A percentile compares a stretch with the other conserved stretches of the same genome.
phyloP scores from a whole-genome alignment of 2,329 filamentous ascomycete genomes.

The Bipolaris victoriae region DNA sequence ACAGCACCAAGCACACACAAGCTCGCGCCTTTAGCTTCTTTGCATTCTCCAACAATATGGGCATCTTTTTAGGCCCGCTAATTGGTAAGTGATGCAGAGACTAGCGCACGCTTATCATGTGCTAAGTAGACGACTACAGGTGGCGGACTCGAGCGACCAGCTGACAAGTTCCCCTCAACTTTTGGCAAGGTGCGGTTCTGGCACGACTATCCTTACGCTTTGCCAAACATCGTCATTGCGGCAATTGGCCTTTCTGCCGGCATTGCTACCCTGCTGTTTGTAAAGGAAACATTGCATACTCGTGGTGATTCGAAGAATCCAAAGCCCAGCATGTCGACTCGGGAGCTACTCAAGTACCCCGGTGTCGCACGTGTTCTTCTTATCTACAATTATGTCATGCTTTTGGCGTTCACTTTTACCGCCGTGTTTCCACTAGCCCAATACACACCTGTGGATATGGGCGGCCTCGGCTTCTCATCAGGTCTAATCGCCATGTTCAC shows the following conservation, averaged over 20 bases:
- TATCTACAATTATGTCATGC: slow-evolving; percentile 69
- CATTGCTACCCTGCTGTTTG: slow-evolving; percentile 59
- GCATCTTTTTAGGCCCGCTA: slow-evolving; percentile 74
- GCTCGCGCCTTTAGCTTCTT: slow-evolving; percentile 78
- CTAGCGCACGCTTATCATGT: not conserved
- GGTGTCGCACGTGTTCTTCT: slow-evolving; percentile 71
- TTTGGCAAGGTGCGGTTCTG: slow-evolving; percentile 67
- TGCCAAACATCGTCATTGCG: slow-evolving; percentile 66
- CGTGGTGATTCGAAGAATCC: slow-evolving; percentile 26
- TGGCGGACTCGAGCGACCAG: slow-evolving; percentile 72
- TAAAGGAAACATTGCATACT: slow-evolving; percentile 62
- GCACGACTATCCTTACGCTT: slow-evolving; percentile 67
- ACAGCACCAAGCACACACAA: slow-evolving; percentile 72
- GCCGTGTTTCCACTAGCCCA: slow-evolving; percentile 72
- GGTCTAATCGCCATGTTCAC: slow-evolving; percentile 71
- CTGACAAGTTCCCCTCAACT: slow-evolving; percentile 63
- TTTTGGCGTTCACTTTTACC: slow-evolving; percentile 74
- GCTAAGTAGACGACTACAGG: slow-evolving; percentile 51
- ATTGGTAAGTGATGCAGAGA: slow-evolving; percentile 50
- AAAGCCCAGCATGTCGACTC: slow-evolving; percentile 53
- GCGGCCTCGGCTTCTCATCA: slow-evolving; percentile 69
- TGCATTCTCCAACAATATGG: slow-evolving; percentile 75
- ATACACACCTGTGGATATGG: slow-evolving; percentile 66
- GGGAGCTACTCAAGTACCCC: slow-evolving; percentile 65
- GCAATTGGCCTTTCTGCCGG: slow-evolving; percentile 61